Percentiles rank a stretch among this genome's conserved stretches.
These are phyloP conservation scores for Russula sp. DNA, from an alignment of 768 basidiomycete genomes.

Conservation along the genomic window DNA sequence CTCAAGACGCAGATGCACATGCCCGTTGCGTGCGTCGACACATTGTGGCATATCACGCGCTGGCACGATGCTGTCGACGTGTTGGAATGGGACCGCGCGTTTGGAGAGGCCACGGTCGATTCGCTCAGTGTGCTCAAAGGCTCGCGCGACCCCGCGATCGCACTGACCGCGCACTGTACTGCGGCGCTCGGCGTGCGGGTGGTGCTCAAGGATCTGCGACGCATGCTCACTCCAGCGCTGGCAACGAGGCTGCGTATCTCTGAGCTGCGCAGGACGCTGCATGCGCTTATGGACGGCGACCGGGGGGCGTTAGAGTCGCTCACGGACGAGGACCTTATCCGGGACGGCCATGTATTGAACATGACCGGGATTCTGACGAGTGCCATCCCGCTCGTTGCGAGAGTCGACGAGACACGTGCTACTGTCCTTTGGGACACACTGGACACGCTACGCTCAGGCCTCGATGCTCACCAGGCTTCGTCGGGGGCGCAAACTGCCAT, in stretches of 20 bases:
- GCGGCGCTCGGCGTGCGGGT: slow-evolving; percentile 6
- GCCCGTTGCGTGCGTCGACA: slow-evolving; percentile 4
- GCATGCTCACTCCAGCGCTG: background rate
- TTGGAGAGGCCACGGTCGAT: slow-evolving; percentile 3
- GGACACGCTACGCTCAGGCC: background rate
- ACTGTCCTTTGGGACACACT: slow-evolving; percentile 5
- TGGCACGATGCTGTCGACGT: slow-evolving; percentile 5
- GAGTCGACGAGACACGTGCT: slow-evolving; percentile 6
- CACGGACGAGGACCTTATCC: background rate
- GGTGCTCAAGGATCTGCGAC: slow-evolving; percentile 8
- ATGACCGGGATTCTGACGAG: slow-evolving; percentile 4
- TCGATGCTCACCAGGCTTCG: background rate
- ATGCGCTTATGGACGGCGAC: background rate
- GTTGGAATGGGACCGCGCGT: slow-evolving; percentile 7
- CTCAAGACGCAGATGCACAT: slow-evolving; percentile 1
- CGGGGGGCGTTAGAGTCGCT: background rate
- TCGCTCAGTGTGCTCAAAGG: slow-evolving; percentile 8
- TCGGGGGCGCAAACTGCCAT: background rate
- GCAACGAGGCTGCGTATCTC: slow-evolving; percentile 5
- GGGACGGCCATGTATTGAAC: slow-evolving; percentile 6
- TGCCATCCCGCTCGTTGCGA: slow-evolving; percentile 1
- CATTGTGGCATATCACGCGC: slow-evolving; percentile 9
- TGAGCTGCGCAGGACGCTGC: slow-evolving; percentile 3
- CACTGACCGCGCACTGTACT: slow-evolving; percentile 2
- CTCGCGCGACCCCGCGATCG: slow-evolving; percentile 4